These are phyloP conservation scores for Cyanidioschyzon merolae DNA, from an alignment of 23 red algal species.

Conservation along the genomic window DNA sequence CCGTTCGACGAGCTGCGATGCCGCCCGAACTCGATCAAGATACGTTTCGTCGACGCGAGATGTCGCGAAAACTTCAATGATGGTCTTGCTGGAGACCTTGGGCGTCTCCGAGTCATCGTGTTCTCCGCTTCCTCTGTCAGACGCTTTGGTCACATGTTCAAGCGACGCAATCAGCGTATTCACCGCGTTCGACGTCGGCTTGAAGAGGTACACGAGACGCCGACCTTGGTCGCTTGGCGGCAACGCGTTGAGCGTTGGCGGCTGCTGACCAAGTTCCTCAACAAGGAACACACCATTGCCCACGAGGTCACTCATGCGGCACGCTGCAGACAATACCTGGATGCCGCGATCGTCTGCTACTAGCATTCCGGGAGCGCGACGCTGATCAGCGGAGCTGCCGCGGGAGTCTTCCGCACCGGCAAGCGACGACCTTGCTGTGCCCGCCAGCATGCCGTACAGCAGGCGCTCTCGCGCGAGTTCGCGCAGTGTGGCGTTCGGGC, in stretches of 20 bases:
- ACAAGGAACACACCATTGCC: slow-evolving; percentile 20
- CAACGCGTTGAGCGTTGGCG: background rate
- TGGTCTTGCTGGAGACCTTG: background rate
- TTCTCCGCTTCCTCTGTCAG: background rate
- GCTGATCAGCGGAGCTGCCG: background rate
- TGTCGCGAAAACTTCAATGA: slow-evolving; percentile 16
- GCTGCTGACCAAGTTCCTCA: background rate
- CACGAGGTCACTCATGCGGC: slow-evolving; percentile 25
- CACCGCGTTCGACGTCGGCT: background rate
- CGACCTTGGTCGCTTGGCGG: background rate
- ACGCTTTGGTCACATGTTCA: slow-evolving; percentile 10
- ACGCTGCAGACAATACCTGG: slow-evolving; percentile 16
- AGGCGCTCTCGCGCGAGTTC: slow-evolving; percentile 26
- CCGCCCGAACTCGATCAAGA: slow-evolving; percentile 7
- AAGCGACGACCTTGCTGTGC: background rate
- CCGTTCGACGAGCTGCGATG: slow-evolving; percentile 17
- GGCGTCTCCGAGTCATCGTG: background rate
- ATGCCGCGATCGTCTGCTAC: slow-evolving; percentile 12
- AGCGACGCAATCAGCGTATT: background rate
- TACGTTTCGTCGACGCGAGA: slow-evolving; percentile 12
- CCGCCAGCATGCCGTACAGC: slow-evolving; percentile 23
- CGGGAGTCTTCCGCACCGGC: background rate
- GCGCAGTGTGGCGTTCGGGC: slow-evolving; percentile 23
- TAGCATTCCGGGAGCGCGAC: background rate
- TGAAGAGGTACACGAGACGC: slow-evolving; percentile 16